Evolutionary conservation across 2,329 filamentous ascomycete species (phyloP).

Genomic region (Claviceps arundinis): DNA sequence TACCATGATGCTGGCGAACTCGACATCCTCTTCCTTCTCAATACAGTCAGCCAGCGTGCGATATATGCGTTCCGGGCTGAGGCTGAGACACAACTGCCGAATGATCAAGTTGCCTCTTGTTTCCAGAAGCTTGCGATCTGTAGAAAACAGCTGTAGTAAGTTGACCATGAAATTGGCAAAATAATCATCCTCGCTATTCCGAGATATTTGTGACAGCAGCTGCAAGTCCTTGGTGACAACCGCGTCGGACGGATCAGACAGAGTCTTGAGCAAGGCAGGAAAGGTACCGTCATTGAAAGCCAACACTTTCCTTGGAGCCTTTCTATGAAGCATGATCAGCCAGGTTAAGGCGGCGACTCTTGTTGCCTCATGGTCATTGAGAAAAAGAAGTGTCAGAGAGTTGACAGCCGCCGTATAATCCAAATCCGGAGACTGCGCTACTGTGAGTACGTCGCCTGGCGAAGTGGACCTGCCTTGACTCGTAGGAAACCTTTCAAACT

Average conservation of each 20-base stretch:
- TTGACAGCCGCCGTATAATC: conserved; percentile 93
- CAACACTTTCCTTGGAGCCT: conserved; percentile 83
- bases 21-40: conserved; percentile 93
- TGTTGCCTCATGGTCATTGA: conserved; percentile 95
- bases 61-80: conserved; percentile 92
- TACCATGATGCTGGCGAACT: conserved; percentile 99
- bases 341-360: conserved; percentile 86
- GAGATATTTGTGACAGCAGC: conserved; percentile 86
- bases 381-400: conserved; percentile 80
- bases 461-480: conserved; percentile 33
- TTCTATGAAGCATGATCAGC: conserved; percentile 95
- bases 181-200: conserved; percentile 93
- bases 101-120: conserved; percentile 93
- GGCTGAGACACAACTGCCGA: conserved; percentile 78
- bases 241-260: conserved; percentile 88
- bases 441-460: conserved; percentile 30
- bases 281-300: conserved; percentile 97
- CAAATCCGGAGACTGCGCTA: conserved; percentile 49
- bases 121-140: conserved; percentile 80
- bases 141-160: conserved; percentile 86
- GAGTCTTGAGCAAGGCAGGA: conserved; percentile 84
- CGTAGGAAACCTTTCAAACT: conserved; percentile 38
- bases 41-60: conserved; percentile 91
- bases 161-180: conserved; percentile 99
- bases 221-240: conserved; percentile 93